Evolutionary conservation across 2,329 filamentous ascomycete species (phyloP), one percentile per base, ranked within the genome.

Genomic region (Ceratocystis albifundus): DNA sequence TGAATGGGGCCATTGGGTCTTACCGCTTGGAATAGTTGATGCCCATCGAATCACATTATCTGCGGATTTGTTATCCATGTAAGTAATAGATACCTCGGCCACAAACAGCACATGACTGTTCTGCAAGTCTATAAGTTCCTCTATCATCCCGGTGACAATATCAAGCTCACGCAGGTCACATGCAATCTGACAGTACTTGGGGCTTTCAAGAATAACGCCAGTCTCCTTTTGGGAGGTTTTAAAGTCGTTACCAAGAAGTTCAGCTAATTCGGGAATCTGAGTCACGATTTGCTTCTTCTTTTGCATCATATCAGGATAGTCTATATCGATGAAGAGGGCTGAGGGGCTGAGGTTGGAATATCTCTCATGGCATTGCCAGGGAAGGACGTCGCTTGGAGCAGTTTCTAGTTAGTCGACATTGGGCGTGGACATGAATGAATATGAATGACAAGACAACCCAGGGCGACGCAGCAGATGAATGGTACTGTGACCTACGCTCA

Each of bases 1-100:
- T 12, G 3, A 22, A 15, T 4, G 6, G 10, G 45, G 4, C 10
- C 6, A 17, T 15, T 15, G 7, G 2, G 7, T 45, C 78, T 72
- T 76, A 90, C 88, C 84, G 74, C 88, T 78, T 12, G 84, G 81
- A 62, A 95, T 78, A 10, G 77, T 83, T 65, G 84, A 84, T n/a
- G 88, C 87, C 90, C 90, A 96, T 63, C 80, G 74, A 36, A 96
- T 86, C 7, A 96, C 79, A 17, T 81, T 79, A 76, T 96, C 87
- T 4, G 90, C 86, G 50, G 84, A 85, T 25, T 82, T 74, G 1
- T 84, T 83, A 66, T 90, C 85, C 89, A 96, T 95, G 71, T 96
- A 96, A 0, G 90, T 94, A 50, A 96, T 84, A 2, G 91, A 95
- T 15, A 96, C 91, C 75, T 97, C 93, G 0, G 91, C 91, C 30